These are phyloP conservation scores for Pseudogymnoascus sp. DNA, from an alignment of 2,329 filamentous ascomycete species.

Conservation along the genomic window DNA sequence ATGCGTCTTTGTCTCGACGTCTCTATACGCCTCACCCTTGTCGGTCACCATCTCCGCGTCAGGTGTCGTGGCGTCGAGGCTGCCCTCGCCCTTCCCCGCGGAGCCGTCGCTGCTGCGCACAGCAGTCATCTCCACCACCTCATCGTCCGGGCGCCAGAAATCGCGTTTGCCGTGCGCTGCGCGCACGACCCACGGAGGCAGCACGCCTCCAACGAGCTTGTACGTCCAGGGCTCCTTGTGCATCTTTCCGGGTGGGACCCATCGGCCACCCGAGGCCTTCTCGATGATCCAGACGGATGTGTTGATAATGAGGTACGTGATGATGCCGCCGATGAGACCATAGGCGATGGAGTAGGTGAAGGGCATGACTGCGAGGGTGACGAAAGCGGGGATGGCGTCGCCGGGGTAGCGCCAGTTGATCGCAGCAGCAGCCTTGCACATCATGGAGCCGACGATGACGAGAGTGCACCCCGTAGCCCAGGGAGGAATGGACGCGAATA, in stretches of 20 bases:
- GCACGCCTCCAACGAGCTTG: constrained; percentile 62
- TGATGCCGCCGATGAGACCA: constrained; percentile 69
- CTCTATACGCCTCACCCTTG: not conserved
- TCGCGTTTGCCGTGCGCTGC: constrained; percentile 58
- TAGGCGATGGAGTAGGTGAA: constrained; percentile 87
- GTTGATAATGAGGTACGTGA: constrained; percentile 70
- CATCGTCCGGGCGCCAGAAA: constrained; percentile 52
- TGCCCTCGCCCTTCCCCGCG: not conserved
- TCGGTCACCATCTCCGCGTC: not conserved
- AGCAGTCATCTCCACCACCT: not conserved
- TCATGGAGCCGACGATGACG: constrained; percentile 79
- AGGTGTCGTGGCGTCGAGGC: not conserved
- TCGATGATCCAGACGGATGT: constrained; percentile 60
- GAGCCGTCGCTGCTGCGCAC: not conserved
- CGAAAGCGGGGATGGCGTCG: constrained; percentile 74
- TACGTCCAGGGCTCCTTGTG: constrained; percentile 75
- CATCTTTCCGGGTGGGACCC: constrained; percentile 66
- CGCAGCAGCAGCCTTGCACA: constrained; percentile 67
- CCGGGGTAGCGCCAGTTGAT: constrained; percentile 87
- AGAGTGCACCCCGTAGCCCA: constrained; percentile 88
- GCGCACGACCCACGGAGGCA: constrained; percentile 65
- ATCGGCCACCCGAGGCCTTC: constrained; percentile 54
- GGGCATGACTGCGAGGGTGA: constrained; percentile 78
- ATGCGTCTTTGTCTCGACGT: not conserved
- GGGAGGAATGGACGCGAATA: constrained; percentile 80